Base-by-base conservation (phyloP, 306 rosid species). In the Malus fusca region DNA sequence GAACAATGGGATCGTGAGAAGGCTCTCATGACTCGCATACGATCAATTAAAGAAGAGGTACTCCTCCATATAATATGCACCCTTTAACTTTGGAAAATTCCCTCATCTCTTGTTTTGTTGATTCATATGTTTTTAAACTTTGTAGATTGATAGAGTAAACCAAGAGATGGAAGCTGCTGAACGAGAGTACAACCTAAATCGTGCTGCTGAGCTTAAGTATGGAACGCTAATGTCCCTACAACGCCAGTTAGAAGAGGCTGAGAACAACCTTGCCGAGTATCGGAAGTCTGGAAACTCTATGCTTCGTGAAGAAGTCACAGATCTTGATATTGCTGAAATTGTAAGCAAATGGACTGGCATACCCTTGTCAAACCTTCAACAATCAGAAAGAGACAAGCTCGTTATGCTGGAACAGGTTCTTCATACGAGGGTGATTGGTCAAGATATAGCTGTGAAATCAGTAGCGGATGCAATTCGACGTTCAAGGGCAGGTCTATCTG, bases 391-490 rank as follows among this genome's bases (percentile, higher is more conserved):
- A 69, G 96, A 89, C 48, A 88, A 96, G 78, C 86, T 96, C 81
- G 92, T 95, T 80, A 66, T 75, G 71, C 84, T 90, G 73, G 97
- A 91, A 73, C 81, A 88, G 75, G 97, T 92, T 71, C 97, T 92
- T 80, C 93, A 90, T 66, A 82, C 82, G 72, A 81, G 97, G 83
- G 93, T 88, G 51, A 77, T 94, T 75, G 98, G 96, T 78, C 93
- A 92, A 73, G 92, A 88, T 72, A 85, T 84, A 55, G 95, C 93
- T 2, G 97, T 89, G 55, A 92, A 90, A 84, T 89, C 93, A 2
- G 97, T 92, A 30, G 99, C 97, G 37, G 97, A 92, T 81, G 99
- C 97, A 33, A 95, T 95, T 74, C 95, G 99, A 7, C 96, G 99
- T 58, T 92, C 99, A 33, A 89, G 97, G 82, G 97, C 97, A 23